phyloP scores from a whole-genome alignment of 2,329 filamentous ascomycete genomes.

The Epichloe coenophiala region DNA sequence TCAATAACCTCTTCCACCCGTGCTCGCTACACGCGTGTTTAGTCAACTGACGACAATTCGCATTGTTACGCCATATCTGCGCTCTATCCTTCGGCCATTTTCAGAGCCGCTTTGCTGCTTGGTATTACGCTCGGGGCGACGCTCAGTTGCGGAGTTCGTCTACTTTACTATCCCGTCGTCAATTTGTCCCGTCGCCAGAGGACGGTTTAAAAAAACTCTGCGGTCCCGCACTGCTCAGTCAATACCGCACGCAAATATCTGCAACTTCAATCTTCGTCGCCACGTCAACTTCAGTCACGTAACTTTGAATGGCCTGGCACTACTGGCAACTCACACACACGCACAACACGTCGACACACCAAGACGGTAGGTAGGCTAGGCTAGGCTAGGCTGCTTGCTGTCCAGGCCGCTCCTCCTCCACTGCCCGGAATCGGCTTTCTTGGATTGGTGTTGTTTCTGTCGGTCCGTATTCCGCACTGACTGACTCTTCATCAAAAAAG shows the following conservation, averaged over 20 bases:
- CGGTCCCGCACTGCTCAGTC: conserved; percentile 11
- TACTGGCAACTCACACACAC: not conserved
- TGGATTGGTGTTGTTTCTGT: not conserved
- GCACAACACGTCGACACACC: not conserved
- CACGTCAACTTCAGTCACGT: not conserved
- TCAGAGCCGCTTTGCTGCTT: not conserved
- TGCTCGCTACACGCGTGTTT: not conserved
- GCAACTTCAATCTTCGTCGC: not conserved
- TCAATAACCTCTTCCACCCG: not conserved
- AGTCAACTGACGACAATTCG: not conserved
- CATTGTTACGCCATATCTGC: not conserved
- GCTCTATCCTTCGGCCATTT: not conserved
- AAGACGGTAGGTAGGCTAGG: not conserved
- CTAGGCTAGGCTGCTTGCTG: not conserved
- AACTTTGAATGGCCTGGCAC: not conserved
- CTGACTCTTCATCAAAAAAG: conserved; percentile 3
- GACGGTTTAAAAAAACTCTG: conserved; percentile 18
- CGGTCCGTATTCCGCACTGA: conserved; percentile 1
- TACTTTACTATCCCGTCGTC: conserved; percentile 16
- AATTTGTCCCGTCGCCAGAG: conserved; percentile 10
- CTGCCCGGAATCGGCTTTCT: conserved; percentile 1
- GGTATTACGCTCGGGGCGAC: not conserved
- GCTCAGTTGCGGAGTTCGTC: conserved; percentile 12
- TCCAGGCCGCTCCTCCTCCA: not conserved
- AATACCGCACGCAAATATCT: conserved; percentile 3